Base-by-base conservation (phyloP, 106 monocot species). In the Apostasia ramifera region DNA sequence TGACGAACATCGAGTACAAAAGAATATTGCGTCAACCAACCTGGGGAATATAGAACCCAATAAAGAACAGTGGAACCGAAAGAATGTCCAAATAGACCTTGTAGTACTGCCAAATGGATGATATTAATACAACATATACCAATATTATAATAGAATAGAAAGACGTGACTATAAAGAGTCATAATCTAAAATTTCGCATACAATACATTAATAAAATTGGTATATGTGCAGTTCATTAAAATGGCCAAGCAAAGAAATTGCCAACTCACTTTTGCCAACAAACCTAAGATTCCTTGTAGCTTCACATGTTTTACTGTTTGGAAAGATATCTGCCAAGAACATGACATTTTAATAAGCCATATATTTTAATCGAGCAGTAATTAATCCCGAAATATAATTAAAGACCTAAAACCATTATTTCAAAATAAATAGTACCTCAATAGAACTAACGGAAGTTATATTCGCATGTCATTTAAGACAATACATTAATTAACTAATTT, bases 31-130 rank as follows among this genome's bases (percentile, higher is more conserved):
- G 53, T 48, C 7, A 51, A 79, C 68, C 59, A 66, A 93, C 98
- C 98, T 98, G 98, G 50, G 98, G 98, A 85, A 98, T 77, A 70
- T 79, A 47, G 61, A 89, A 87, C 58, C 85, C 98, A 66, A 93
- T 79, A 44, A 85, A n/a, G 75, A 93, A 78, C 51, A 98, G 69
- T 46, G 98, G 98, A 48, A 98, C 37, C 12, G 93, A 66, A 44
- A 98, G 76, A 76, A 98, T 57, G 60, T 98, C 85, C 76, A 98
- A 81, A 82, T 98, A 98, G 57, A 87, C 52, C 71, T 84, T 98
- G 92, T 98, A 98, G 65, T 85, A 90, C 98, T 98, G 98, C 66
- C 65, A 81, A 39, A 71, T 45, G 68, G 48, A 73, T 70, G 15
- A 62, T 40, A 72, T 37, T 49, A 65, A 43, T 26, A 65, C 8